These are phyloP conservation scores for Bauhinia variegata DNA, from an alignment of 306 rosid genomes.

Conservation along the genomic window DNA sequence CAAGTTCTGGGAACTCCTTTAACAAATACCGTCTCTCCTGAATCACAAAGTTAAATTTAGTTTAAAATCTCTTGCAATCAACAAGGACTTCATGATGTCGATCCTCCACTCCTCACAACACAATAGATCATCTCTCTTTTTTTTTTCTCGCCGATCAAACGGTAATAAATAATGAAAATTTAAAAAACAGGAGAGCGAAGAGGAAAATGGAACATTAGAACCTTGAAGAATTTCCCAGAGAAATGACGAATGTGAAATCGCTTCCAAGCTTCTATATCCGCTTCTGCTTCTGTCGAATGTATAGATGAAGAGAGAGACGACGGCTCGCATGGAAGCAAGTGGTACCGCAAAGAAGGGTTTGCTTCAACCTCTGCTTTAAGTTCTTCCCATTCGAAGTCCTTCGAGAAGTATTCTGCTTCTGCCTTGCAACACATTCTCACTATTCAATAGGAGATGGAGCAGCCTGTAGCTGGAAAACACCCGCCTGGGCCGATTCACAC, in stretches of 20 bases:
- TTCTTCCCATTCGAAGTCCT: slow-evolving; percentile 85
- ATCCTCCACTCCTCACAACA: too few species aligned
- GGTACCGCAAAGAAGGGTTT: slow-evolving; percentile 58
- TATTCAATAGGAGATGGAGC: too few species aligned
- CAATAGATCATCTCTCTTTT: background rate
- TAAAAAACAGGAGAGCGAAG: background rate
- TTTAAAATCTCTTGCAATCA: background rate
- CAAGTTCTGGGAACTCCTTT: slow-evolving; percentile 80
- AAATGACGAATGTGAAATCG: slow-evolving; percentile 83
- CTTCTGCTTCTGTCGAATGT: slow-evolving; percentile 10
- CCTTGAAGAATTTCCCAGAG: slow-evolving; percentile 95
- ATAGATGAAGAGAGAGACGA: slow-evolving; percentile 17
- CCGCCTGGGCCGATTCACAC: too few species aligned
- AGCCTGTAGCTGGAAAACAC: too few species aligned
- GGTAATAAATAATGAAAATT: background rate
- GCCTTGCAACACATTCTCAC: slow-evolving; percentile 40
- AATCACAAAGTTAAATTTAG: slow-evolving; percentile 8
- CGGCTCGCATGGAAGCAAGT: slow-evolving; percentile 53
- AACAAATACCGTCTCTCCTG: slow-evolving; percentile 89
- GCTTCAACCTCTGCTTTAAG: slow-evolving; percentile 62
- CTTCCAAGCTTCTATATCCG: slow-evolving; percentile 74
- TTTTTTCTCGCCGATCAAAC: background rate
- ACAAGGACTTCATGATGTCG: too few species aligned
- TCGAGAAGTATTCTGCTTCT: slow-evolving; percentile 60
- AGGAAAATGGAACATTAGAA: slow-evolving; percentile 9